These are phyloP conservation scores for Apiotrichum sp. DNA, from an alignment of 1,284 basidiomycete species.

Conservation along the genomic window DNA sequence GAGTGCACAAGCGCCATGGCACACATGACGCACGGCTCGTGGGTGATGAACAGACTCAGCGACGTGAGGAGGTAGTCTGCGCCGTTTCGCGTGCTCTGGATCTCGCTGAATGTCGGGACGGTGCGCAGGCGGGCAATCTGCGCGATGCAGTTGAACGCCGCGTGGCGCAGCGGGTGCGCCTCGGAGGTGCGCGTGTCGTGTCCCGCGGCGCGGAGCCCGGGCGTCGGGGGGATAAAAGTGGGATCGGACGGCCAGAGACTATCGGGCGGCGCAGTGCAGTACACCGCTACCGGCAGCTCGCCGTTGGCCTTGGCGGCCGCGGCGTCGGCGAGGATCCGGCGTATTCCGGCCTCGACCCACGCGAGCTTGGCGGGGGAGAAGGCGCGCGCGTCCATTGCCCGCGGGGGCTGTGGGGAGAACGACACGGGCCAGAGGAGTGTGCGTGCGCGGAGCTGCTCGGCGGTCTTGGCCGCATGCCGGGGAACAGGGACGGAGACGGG, in stretches of 20 bases:
- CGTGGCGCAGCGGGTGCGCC: slow-evolving; percentile 72
- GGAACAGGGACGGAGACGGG: slow-evolving; percentile 65
- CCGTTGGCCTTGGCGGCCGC: slow-evolving; percentile 49
- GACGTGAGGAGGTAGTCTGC: slow-evolving; percentile 78
- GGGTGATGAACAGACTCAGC: slow-evolving; percentile 73
- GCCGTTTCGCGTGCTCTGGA: slow-evolving; percentile 53
- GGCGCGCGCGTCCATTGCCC: slow-evolving; percentile 50
- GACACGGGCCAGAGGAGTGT: slow-evolving; percentile 72
- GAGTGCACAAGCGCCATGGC: slow-evolving; percentile 89
- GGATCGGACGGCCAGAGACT: slow-evolving; percentile 42
- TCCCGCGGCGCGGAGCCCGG: slow-evolving; percentile 46
- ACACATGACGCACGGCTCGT: slow-evolving; percentile 95
- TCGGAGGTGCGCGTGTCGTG: slow-evolving; percentile 64
- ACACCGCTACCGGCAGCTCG: slow-evolving; percentile 72
- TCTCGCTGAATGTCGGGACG: slow-evolving; percentile 44
- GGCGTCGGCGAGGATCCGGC: slow-evolving; percentile 53
- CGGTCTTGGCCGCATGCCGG: slow-evolving; percentile 62
- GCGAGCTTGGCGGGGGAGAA: slow-evolving; percentile 62
- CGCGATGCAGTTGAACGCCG: slow-evolving; percentile 69
- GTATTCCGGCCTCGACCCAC: slow-evolving; percentile 70
- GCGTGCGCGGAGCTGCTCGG: slow-evolving; percentile 61
- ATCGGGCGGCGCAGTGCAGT: slow-evolving; percentile 61
- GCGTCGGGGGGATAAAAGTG: slow-evolving; percentile 50
- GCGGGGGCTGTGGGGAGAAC: slow-evolving; percentile 63
- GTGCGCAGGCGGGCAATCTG: slow-evolving; percentile 51